Conservation (phyloP, 2,329 filamentous ascomycete species). For the Botrytis fragariae region DNA sequence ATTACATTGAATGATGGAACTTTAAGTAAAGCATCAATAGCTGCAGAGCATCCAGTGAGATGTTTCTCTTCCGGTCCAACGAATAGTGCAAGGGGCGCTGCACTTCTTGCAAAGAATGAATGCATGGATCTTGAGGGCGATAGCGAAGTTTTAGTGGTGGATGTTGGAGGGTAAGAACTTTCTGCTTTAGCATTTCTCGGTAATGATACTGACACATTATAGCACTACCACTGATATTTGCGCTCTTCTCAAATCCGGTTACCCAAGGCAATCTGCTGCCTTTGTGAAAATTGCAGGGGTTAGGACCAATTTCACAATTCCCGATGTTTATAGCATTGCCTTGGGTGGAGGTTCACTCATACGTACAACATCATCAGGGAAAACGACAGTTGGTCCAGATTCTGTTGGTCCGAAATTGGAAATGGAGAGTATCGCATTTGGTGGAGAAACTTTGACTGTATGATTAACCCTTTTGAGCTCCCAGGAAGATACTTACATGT, state of each 20-base stretch:
- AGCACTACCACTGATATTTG: slow-evolving; percentile 61
- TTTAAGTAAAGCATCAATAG: slow-evolving; percentile 52
- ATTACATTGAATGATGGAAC: slow-evolving; percentile 65
- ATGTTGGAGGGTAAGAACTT: slow-evolving; percentile 49
- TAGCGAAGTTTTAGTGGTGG: slow-evolving; percentile 44
- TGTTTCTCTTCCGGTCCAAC: slow-evolving; percentile 63
- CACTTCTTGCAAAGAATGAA: slow-evolving; percentile 47
- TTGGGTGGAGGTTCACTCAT: slow-evolving; percentile 54
- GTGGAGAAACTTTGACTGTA: slow-evolving; percentile 51
- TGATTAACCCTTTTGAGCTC: slow-evolving; percentile 39
- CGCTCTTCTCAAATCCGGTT: slow-evolving; percentile 55
- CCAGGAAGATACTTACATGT: slow-evolving; percentile 40
- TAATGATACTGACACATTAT: slow-evolving; percentile 15
- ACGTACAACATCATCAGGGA: slow-evolving; percentile 40
- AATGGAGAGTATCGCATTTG: slow-evolving; percentile 50
- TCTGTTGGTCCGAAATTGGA: slow-evolving; percentile 54
- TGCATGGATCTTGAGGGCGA: slow-evolving; percentile 25
- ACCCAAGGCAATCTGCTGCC: slow-evolving; percentile 57
- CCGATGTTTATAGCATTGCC: slow-evolving; percentile 55
- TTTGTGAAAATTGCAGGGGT: slow-evolving; percentile 59
- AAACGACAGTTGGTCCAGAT: slow-evolving; percentile 55
- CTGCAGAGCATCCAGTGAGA: slow-evolving; percentile 55
- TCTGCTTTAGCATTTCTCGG: background rate
- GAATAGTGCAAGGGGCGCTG: slow-evolving; percentile 62
- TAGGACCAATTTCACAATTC: slow-evolving; percentile 57